Evolutionary conservation across 176 grass and related monocot species (phyloP).

Genomic region (Oryza longistaminata): DNA sequence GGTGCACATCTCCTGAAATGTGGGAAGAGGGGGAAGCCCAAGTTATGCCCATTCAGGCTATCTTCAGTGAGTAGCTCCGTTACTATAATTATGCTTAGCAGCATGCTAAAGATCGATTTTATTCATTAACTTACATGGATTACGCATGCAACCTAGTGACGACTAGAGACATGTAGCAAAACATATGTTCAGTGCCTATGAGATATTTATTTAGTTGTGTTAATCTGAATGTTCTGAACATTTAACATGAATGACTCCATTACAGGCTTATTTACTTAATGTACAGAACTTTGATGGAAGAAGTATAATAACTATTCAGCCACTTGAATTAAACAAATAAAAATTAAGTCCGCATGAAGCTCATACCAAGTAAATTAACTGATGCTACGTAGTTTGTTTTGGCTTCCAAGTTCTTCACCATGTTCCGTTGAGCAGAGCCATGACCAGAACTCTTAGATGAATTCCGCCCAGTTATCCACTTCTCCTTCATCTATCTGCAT

Average conservation of each 20-base stretch:
- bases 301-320: background rate
- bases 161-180: background rate
- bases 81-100: constrained; percentile 19
- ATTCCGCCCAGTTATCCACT: background rate
- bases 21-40: constrained; percentile 90
- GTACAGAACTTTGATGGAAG: background rate
- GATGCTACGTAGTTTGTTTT: background rate
- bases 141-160: background rate
- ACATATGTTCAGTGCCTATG: background rate
- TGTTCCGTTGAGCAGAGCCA: background rate
- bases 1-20: constrained; percentile 92
- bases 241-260: background rate
- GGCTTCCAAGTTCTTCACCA: background rate
- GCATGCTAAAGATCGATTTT: background rate
- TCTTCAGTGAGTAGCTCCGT: constrained; percentile 69
- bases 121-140: background rate
- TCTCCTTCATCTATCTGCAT: background rate
- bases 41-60: constrained; percentile 77
- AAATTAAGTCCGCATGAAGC: constrained; percentile 17
- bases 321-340: background rate
- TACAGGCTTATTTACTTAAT: background rate
- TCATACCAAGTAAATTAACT: constrained; percentile 7
- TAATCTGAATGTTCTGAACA: constrained; percentile 7
- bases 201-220: background rate
- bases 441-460: background rate